phyloP scores from a whole-genome alignment of 345 rosid genomes.

The Erodium maritimum region DNA sequence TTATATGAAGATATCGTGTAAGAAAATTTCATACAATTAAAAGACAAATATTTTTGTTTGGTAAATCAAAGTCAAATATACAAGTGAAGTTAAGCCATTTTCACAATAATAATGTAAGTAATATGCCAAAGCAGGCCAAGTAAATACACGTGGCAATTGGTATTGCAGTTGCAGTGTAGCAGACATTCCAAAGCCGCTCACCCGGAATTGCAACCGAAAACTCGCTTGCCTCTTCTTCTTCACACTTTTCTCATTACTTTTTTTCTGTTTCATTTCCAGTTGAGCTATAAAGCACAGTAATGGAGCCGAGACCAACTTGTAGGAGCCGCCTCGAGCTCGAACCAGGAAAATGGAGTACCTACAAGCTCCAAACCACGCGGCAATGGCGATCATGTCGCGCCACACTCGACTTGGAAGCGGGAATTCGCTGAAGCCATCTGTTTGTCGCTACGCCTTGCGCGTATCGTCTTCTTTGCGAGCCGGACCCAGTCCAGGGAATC shows the following conservation, averaged over 20 bases:
- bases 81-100: too few relatives aligned
- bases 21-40: too few relatives aligned
- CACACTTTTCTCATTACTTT: background rate
- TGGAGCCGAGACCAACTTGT: background rate
- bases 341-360: conserved; percentile 44
- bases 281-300: background rate
- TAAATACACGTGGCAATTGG: too few relatives aligned
- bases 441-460: background rate
- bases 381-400: conserved; percentile 38
- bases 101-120: too few relatives aligned
- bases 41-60: too few relatives aligned
- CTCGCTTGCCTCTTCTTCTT: background rate
- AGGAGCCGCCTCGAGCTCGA: background rate
- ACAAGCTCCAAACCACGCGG: conserved; percentile 45
- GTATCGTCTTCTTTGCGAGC: conserved; percentile 26
- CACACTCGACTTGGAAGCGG: conserved; percentile 21
- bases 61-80: too few relatives aligned
- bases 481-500: conserved; percentile 26
- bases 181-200: too few relatives aligned
- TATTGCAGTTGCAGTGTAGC: too few relatives aligned
- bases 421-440: conserved; percentile 12
- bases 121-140: too few relatives aligned
- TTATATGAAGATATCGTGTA: too few relatives aligned
- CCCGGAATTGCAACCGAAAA: background rate
- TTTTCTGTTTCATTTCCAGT: background rate